Base-by-base conservation (phyloP, 108 stramenopile genomes). In the Halocafeteria seosinensis region DNA sequence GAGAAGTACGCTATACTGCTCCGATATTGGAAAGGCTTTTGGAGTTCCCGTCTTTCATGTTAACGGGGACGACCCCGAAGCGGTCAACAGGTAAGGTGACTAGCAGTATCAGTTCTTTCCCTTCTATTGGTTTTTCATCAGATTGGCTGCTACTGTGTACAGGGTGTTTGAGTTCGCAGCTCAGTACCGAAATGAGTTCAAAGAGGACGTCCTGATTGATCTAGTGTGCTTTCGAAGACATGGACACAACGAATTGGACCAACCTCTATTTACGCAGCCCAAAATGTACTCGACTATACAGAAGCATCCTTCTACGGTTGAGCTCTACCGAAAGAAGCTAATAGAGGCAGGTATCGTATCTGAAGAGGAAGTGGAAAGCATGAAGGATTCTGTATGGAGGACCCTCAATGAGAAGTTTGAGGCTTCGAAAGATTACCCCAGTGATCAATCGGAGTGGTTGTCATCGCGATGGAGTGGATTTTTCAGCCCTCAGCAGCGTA, bases 231-330 rank as follows among this genome's bases (percentile, higher is more conserved):
- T 95, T 77, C 90, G 96, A 59, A 84, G 92, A 23, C 85, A 92
- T 74, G 97, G 97, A 0, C 97, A 98, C 86, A 98, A 98, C 73
- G 97, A 98, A 81, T 73, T 95, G 74, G 97, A 98, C 79, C 92
- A 98, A 70, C 97, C 97, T 24, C 81, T 85, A 37, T 95, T 95
- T 73, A 98, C 97, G 4, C 97, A 98, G 78, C 97, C 97, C 13
- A 77, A 76, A 29, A 70, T 95, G 64, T 98, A 98, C 85, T 73
- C 77, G 62, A 77, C 80, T 69, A 95, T 98, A 68, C 71, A 73
- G 1, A 66, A 76, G 64, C 91, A 93, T 63, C 92, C 90, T 1
- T 67, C 86, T 32, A 89, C 90, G 0, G 76, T 91, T 37, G 70
- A 85, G 53, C 78, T 89, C 21, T 98, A 84, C 74, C 83, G 89